Evolutionary conservation across 495 filamentous ascomycete species (phyloP).

Genomic region (Annulohypoxylon moriforme): DNA sequence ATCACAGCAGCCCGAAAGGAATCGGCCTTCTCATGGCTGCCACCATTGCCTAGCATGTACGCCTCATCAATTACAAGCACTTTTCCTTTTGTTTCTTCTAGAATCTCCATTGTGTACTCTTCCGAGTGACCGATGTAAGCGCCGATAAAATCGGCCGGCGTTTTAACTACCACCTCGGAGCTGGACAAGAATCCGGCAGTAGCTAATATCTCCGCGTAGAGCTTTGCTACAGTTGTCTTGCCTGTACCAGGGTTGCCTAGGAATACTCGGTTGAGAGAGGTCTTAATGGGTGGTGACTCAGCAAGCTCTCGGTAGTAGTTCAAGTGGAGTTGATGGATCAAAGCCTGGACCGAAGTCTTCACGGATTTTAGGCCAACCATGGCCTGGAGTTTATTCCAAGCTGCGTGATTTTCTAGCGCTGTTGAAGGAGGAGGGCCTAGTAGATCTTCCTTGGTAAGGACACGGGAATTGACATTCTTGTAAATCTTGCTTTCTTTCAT

Average conservation of each 20-base stretch:
- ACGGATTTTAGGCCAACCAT: conserved; percentile 68
- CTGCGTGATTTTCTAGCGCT: conserved; percentile 54
- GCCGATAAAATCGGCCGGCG: conserved; percentile 77
- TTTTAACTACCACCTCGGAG: conserved; percentile 46
- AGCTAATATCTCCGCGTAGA: conserved; percentile 72
- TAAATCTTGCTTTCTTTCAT: background rate
- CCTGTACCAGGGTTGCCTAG: conserved; percentile 77
- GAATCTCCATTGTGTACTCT: conserved; percentile 73
- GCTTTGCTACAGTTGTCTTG: conserved; percentile 78
- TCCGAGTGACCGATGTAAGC: conserved; percentile 71
- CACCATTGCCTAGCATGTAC: conserved; percentile 57
- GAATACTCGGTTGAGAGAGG: conserved; percentile 73
- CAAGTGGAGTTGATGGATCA: conserved; percentile 62
- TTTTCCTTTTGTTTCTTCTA: conserved; percentile 72
- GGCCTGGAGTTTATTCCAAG: conserved; percentile 67
- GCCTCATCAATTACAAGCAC: conserved; percentile 83
- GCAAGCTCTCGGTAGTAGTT: conserved; percentile 71
- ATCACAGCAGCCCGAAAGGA: conserved; percentile 70
- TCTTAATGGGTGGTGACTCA: conserved; percentile 63
- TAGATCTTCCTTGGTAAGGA: conserved; percentile 65
- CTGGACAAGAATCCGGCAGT: conserved; percentile 64
- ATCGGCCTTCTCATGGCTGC: conserved; percentile 53
- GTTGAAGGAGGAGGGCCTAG: conserved; percentile 69
- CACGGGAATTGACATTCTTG: conserved; percentile 40
- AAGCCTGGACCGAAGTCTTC: conserved; percentile 62